A percentile compares a stretch with the other conserved stretches of the same genome.
Evolutionary conservation across 1,284 basidiomycete species (phyloP).

Genomic region (Phlebopus sp.): DNA sequence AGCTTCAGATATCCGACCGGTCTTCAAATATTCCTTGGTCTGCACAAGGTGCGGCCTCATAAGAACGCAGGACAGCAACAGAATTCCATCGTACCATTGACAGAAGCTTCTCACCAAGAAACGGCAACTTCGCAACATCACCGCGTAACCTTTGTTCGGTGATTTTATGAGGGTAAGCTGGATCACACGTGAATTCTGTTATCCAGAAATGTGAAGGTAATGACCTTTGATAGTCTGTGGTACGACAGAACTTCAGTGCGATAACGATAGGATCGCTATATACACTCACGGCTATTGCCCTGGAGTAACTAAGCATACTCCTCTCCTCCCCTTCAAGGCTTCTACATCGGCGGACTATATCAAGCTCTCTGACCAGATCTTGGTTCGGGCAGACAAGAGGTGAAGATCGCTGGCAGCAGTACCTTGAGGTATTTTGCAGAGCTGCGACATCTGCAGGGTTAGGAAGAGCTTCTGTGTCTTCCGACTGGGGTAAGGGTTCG

Average conservation of each 20-base stretch:
- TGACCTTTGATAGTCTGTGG: slow-evolving; percentile 61
- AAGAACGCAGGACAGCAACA: neutral
- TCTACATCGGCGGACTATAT: slow-evolving; percentile 56
- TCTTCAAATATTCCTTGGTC: slow-evolving; percentile 61
- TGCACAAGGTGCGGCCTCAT: slow-evolving; percentile 24
- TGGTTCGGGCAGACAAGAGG: slow-evolving; percentile 69
- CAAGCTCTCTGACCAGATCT: slow-evolving; percentile 50
- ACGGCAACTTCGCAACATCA: slow-evolving; percentile 55
- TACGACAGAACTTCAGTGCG: slow-evolving; percentile 1
- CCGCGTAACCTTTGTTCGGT: slow-evolving; percentile 36
- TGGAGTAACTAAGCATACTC: slow-evolving; percentile 65
- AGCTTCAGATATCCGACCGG: slow-evolving; percentile 57
- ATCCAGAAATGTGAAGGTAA: slow-evolving; percentile 10
- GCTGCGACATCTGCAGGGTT: slow-evolving; percentile 14
- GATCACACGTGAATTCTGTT: neutral
- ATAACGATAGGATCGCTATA: neutral
- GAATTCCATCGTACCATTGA: slow-evolving; percentile 46
- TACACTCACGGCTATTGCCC: slow-evolving; percentile 58
- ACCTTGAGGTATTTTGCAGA: slow-evolving; percentile 42
- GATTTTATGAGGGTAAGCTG: slow-evolving; percentile 65
- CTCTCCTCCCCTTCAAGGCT: slow-evolving; percentile 61
- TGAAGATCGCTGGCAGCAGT: slow-evolving; percentile 58
- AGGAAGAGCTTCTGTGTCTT: slow-evolving; percentile 11
- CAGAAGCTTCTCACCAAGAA: slow-evolving; percentile 58
- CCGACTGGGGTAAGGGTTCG: slow-evolving; percentile 8